Percentiles rank a stretch among this genome's conserved stretches.
phyloP scores from a whole-genome alignment of 2,329 filamentous ascomycete species.

The Monosporascus sp. region DNA sequence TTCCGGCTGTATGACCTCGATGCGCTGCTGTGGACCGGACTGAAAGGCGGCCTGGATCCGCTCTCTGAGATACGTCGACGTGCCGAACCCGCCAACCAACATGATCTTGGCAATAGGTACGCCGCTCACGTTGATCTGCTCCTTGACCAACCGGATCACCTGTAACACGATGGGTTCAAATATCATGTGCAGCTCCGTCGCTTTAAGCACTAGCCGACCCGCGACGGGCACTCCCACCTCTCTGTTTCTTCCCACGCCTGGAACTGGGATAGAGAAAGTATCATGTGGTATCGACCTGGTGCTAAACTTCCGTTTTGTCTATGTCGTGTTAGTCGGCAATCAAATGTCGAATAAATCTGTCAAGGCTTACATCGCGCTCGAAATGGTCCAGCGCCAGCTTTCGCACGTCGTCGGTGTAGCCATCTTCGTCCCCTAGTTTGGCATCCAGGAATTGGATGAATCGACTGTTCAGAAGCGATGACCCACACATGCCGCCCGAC shows the following conservation, averaged over 20 bases:
- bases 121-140: constrained; percentile 37
- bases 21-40: constrained; percentile 20
- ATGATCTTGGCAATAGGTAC: constrained; percentile 40
- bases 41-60: constrained; percentile 28
- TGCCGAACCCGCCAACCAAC: constrained; percentile 45
- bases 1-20: constrained; percentile 42
- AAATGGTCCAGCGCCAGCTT: constrained; percentile 38
- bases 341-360: no score
- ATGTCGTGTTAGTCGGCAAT: constrained; percentile 5
- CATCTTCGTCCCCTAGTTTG: constrained; percentile 38
- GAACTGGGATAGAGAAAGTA: constrained; percentile 31
- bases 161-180: constrained; percentile 40
- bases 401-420: constrained; percentile 36
- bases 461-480: constrained; percentile 42
- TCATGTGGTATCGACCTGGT: constrained; percentile 29
- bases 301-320: constrained; percentile 33
- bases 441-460: constrained; percentile 40
- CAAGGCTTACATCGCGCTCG: constrained; percentile 30
- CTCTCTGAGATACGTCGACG: constrained; percentile 39
- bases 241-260: constrained; percentile 31
- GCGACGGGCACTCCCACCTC: constrained; percentile 31
- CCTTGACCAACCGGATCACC: constrained; percentile 37
- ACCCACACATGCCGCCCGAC: constrained; percentile 45
- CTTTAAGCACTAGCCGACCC: constrained; percentile 33
- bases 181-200: constrained; percentile 34